Evolutionary conservation across 2,329 filamentous ascomycete genomes (phyloP), one percentile per base, ranked within the genome.

Genomic region (Aspergillus piperis): DNA sequence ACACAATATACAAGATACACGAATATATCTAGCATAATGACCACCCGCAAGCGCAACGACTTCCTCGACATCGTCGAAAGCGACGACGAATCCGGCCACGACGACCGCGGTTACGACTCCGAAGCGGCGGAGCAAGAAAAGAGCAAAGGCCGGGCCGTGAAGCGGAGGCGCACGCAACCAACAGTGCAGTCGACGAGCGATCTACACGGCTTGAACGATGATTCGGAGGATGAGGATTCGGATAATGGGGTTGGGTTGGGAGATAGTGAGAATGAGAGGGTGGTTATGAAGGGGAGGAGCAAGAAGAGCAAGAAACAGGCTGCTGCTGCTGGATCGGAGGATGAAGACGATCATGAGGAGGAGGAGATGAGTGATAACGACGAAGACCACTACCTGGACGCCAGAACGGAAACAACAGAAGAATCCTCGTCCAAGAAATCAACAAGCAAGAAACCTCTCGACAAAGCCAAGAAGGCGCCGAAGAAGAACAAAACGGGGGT

Each of bases 91-190:
- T 36, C 32, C 30, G 73, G 68, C 36, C 73, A 68, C 57, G 77
- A 79, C 41, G 77, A 79, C 39, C 66, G 66, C 15, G 78, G 78
- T 62, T 81, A 81, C 57, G 77, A 81, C 62, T 81, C 78, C 42
- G 79, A 81, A 62, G 77, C 74, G 5, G 77, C 68, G 19, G 72
- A 76, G 60, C 70, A 78, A 21, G 71, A 75, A 60, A 71, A 78
- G 54, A 75, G 70, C 55, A 81, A 80, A 68, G 73, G 71, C 39
- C 72, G 68, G 42, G 64, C 63, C 48, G 66, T 66, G 59, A 78
- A 74, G 67, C 70, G 68, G 67, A 72, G 69, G 57, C 70, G 66
- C 62, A 71, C 70, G 42, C 64, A 67, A 57, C 61, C 76, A n/a
- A n/a, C n/a, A 3, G 50, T 57, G 75, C 67, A 68, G 15, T 61